phyloP scores from a whole-genome alignment of 768 basidiomycete genomes.

The Calocybe gangraenosa region DNA sequence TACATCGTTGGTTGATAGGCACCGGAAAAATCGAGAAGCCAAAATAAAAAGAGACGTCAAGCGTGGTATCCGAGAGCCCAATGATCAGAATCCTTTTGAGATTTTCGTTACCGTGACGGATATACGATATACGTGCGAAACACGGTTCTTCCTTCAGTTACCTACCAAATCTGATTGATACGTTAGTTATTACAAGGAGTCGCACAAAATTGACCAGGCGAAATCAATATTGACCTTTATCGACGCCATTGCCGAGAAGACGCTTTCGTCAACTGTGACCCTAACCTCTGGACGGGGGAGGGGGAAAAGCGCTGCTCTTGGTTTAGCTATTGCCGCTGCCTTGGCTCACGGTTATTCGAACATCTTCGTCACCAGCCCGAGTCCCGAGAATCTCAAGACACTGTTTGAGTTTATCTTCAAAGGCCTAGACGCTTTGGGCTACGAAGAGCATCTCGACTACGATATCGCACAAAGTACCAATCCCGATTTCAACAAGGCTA shows the following conservation, averaged over 20 bases:
- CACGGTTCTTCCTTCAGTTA: not conserved
- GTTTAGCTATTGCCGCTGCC: slow-evolving; percentile 89
- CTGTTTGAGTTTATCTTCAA: slow-evolving; percentile 98
- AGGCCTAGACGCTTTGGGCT: slow-evolving; percentile 89
- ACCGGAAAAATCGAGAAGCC: slow-evolving; percentile 94
- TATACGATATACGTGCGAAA: slow-evolving; percentile 91
- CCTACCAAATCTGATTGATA: not conserved
- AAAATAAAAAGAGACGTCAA: slow-evolving; percentile 97
- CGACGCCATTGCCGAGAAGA: slow-evolving; percentile 91
- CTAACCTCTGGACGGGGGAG: slow-evolving; percentile 93
- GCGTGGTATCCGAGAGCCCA: slow-evolving; percentile 87
- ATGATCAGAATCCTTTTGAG: slow-evolving; percentile 97
- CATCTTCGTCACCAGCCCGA: slow-evolving; percentile 96
- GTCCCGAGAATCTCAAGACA: slow-evolving; percentile 96
- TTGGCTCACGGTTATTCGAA: slow-evolving; percentile 94
- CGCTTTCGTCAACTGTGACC: slow-evolving; percentile 89
- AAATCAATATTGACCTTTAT: slow-evolving; percentile 93
- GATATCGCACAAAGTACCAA: slow-evolving; percentile 95
- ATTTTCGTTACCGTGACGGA: slow-evolving; percentile 99
- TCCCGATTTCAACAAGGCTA: slow-evolving; percentile 90
- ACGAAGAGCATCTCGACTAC: slow-evolving; percentile 97
- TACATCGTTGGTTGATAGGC: slow-evolving; percentile 40
- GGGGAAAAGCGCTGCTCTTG: slow-evolving; percentile 96
- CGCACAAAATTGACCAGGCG: slow-evolving; percentile 67
- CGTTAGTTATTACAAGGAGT: slow-evolving; percentile 16